Conservation (phyloP, 495 filamentous ascomycete species). For the Neurospora hispaniola region DNA sequence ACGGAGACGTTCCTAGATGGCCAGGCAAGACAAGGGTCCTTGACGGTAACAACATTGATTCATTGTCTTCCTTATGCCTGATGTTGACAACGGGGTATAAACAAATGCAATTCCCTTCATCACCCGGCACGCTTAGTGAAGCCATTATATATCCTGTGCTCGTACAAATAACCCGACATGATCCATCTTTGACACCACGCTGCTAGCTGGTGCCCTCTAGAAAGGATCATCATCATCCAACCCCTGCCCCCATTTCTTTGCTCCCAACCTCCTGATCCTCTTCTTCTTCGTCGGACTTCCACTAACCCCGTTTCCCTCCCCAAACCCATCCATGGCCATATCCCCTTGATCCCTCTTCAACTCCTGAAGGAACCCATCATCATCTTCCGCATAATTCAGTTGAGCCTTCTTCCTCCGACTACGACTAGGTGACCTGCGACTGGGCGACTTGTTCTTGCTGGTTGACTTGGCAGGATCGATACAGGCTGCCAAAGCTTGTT, state of each 20-base stretch:
- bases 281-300: not conserved
- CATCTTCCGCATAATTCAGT: not conserved
- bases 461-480: not conserved
- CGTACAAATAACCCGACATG: not conserved
- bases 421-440: not conserved
- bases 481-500: slow-evolving; percentile 31
- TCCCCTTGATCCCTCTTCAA: not conserved
- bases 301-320: not conserved
- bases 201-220: not conserved
- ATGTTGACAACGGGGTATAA: not conserved
- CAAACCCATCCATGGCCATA: not conserved
- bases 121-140: not conserved
- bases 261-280: not conserved
- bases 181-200: not conserved
- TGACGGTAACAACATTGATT: not conserved
- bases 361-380: not conserved
- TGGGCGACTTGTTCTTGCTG: not conserved
- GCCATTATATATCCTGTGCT: not conserved
- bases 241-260: not conserved
- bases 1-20: not conserved
- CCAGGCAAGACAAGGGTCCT: not conserved
- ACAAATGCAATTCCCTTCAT: not conserved
- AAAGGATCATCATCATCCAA: not conserved
- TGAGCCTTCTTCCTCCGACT: not conserved
- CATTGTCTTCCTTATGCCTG: not conserved